Evolutionary conservation across 768 basidiomycete species (phyloP).

Genomic region (Lanmaoa rubissima): DNA sequence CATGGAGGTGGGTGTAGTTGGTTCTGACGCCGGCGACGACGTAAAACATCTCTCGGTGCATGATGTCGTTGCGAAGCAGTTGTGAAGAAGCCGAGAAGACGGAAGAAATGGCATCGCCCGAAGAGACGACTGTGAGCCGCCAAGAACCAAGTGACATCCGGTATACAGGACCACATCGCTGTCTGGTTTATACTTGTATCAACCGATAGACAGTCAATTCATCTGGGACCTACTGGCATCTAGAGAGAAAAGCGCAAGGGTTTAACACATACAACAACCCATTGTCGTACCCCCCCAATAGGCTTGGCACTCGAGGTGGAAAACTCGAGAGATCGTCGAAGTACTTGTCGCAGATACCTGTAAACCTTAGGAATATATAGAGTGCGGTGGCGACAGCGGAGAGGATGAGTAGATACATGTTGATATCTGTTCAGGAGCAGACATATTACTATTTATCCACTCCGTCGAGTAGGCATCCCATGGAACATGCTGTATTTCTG

Average conservation of each 20-base stretch:
- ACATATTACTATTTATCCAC: constrained; percentile 2
- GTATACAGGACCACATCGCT: constrained; percentile 14
- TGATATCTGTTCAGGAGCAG: neutral
- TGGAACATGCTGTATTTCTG: neutral
- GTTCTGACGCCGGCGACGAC: constrained; percentile 11
- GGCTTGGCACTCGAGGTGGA: constrained; percentile 8
- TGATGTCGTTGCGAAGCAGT: constrained; percentile 11
- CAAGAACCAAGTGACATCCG: constrained; percentile 19
- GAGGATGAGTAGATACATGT: constrained; percentile 1
- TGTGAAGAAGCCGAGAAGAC: constrained; percentile 3
- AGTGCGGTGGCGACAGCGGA: too few species aligned
- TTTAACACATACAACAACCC: constrained; percentile 13
- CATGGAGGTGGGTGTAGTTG: constrained; percentile 8
- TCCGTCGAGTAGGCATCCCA: neutral
- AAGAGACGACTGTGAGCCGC: constrained; percentile 16
- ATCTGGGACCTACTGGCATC: constrained; percentile 23
- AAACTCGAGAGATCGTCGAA: neutral
- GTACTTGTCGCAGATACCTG: neutral
- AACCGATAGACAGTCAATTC: neutral
- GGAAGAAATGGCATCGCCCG: constrained; percentile 11
- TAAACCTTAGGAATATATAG: neutral
- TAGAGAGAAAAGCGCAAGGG: constrained; percentile 14
- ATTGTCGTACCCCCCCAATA: constrained; percentile 18
- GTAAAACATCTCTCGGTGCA: constrained; percentile 10
- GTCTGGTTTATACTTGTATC: constrained; percentile 10